Evolutionary conservation across 257 asterid genomes (phyloP).

Genomic region (Solanum sejunctum): DNA sequence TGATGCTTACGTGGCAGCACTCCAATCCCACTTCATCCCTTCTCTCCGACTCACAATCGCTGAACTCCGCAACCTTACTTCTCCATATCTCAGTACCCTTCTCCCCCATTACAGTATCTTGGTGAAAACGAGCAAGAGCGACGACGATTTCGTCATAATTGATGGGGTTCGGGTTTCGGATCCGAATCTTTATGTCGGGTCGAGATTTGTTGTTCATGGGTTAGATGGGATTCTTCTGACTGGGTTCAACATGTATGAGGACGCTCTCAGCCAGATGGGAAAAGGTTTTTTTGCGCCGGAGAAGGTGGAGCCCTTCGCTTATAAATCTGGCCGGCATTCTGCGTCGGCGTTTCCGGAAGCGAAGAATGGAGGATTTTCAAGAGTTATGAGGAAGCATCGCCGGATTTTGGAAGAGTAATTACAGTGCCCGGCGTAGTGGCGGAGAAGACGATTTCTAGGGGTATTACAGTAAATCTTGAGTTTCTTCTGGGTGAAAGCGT

Average conservation of each 20-base stretch:
- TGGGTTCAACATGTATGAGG: conserved; percentile 23
- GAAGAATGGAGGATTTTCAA: background rate
- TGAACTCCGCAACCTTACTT: conserved; percentile 28
- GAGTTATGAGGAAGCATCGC: background rate
- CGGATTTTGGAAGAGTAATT: background rate
- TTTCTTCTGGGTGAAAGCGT: background rate
- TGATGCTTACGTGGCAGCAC: conserved; percentile 36
- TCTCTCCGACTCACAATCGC: conserved; percentile 27
- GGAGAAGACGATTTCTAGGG: background rate
- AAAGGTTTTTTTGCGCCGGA: background rate
- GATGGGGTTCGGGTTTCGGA: conserved; percentile 39
- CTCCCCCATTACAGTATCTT: conserved; percentile 43
- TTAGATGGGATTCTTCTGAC: conserved; percentile 43
- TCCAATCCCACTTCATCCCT: conserved; percentile 52
- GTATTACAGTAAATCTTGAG: background rate
- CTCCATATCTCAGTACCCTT: conserved; percentile 50
- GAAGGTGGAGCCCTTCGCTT: background rate
- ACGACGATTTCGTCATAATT: background rate
- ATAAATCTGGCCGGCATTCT: background rate
- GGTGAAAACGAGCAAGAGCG: conserved; percentile 7
- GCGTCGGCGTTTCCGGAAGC: background rate
- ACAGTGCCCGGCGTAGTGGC: background rate
- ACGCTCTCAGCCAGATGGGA: background rate
- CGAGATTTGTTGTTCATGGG: conserved; percentile 42
- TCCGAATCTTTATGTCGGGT: conserved; percentile 48